These are phyloP conservation scores for Emergomyces orientalis DNA, from an alignment of 2,329 filamentous ascomycete genomes.

Conservation along the genomic window DNA sequence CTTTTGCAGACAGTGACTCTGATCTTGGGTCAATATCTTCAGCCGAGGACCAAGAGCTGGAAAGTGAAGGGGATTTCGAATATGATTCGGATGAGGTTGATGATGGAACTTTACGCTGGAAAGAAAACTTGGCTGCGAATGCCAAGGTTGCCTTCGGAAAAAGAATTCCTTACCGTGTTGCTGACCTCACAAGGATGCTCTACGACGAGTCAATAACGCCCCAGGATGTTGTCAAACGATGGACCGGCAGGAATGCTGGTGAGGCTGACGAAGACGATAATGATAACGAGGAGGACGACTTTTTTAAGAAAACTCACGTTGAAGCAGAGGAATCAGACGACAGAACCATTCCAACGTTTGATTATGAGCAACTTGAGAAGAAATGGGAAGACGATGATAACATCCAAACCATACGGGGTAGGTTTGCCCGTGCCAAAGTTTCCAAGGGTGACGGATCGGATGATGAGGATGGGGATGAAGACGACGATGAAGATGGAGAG, in stretches of 20 bases:
- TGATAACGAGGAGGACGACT: conserved; percentile 55
- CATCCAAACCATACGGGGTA: conserved; percentile 61
- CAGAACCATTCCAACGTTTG: conserved; percentile 64
- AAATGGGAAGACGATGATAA: conserved; percentile 80
- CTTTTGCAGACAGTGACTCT: conserved; percentile 93
- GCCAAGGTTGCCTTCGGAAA: conserved; percentile 62
- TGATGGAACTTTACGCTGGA: conserved; percentile 70
- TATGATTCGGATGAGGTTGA: conserved; percentile 54
- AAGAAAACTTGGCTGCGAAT: conserved; percentile 70
- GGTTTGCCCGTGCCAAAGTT: conserved; percentile 64
- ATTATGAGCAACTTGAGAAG: conserved; percentile 69
- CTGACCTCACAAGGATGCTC: conserved; percentile 76
- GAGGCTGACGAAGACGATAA: conserved; percentile 46
- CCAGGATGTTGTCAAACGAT: conserved; percentile 64
- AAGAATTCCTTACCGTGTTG: conserved; percentile 63
- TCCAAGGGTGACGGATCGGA: conserved; percentile 46
- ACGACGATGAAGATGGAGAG: conserved; percentile 40
- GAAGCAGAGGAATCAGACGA: conserved; percentile 55
- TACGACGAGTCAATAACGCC: conserved; percentile 76
- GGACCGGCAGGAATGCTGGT: conserved; percentile 54
- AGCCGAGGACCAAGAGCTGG: conserved; percentile 47
- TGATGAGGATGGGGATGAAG: conserved; percentile 48
- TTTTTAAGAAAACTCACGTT: conserved; percentile 50
- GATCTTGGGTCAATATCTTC: conserved; percentile 81
- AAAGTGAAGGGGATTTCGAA: conserved; percentile 47